Evolutionary conservation across 2,329 filamentous ascomycete genomes (phyloP).

Genomic region (Alternaria sp.): DNA sequence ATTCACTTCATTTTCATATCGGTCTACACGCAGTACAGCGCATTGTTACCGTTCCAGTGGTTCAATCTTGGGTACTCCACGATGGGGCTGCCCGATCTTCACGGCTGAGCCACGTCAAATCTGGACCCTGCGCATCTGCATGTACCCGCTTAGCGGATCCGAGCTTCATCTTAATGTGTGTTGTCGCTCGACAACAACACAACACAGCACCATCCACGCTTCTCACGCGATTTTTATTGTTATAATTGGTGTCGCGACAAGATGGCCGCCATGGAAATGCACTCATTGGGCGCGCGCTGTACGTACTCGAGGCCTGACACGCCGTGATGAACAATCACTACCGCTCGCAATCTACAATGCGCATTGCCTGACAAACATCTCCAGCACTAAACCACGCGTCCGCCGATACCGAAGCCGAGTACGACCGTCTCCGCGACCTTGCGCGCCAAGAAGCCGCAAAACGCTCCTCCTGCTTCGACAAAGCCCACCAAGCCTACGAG

Average conservation of each 20-base stretch:
- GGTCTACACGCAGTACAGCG: slow-evolving; percentile 1
- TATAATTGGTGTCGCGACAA: slow-evolving; percentile 18
- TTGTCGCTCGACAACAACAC: slow-evolving; percentile 19
- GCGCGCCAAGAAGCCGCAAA: slow-evolving; percentile 82
- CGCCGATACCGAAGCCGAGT: slow-evolving; percentile 72
- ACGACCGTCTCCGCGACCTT: slow-evolving; percentile 85
- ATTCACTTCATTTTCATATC: background rate
- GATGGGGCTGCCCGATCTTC: slow-evolving; percentile 9
- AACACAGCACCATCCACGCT: slow-evolving; percentile 18
- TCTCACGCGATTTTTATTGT: background rate
- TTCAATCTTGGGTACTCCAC: slow-evolving; percentile 1
- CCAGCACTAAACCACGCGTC: slow-evolving; percentile 47
- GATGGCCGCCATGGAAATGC: slow-evolving; percentile 44
- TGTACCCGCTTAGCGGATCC: slow-evolving; percentile 25
- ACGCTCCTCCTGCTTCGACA: slow-evolving; percentile 76
- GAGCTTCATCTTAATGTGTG: slow-evolving; percentile 14
- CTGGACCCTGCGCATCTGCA: slow-evolving; percentile 30
- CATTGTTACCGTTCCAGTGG: slow-evolving; percentile 4
- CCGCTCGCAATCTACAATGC: background rate
- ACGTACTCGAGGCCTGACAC: slow-evolving; percentile 10
- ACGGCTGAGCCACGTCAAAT: slow-evolving; percentile 15
- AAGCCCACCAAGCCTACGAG: slow-evolving; percentile 75
- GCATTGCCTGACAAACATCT: background rate
- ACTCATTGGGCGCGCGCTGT: slow-evolving; percentile 46
- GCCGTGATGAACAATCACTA: background rate